Conservation (phyloP, 352 stramenopile species). For the Bremia lactucae region DNA sequence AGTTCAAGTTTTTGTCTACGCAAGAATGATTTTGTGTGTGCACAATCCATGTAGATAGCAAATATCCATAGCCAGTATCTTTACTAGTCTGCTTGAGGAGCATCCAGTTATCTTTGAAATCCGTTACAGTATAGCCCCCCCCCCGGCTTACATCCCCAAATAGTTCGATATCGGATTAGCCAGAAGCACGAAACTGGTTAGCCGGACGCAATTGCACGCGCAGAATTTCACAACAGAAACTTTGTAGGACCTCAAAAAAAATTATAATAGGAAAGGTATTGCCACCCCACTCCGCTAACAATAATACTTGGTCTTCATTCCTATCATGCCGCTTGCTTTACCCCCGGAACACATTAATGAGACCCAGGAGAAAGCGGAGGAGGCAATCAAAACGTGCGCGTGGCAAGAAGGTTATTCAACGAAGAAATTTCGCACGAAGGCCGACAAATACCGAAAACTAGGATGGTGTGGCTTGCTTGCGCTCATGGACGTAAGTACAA, state of each 20-base stretch:
- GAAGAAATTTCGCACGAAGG: background rate
- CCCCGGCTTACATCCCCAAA: too few species aligned
- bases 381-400: background rate
- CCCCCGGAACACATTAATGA: slow-evolving; percentile 7
- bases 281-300: too few species aligned
- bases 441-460: background rate
- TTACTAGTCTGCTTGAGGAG: background rate
- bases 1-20: background rate
- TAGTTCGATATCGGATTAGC: too few species aligned
- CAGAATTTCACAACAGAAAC: too few species aligned
- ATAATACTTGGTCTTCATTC: too few species aligned
- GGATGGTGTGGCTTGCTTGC: background rate
- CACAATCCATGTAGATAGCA: background rate
- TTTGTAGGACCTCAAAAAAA: too few species aligned
- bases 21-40: background rate
- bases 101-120: background rate
- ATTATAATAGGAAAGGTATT: too few species aligned
- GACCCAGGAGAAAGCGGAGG: background rate
- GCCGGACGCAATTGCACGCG: too few species aligned
- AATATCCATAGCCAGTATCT: background rate
- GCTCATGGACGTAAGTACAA: background rate
- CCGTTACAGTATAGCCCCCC: background rate
- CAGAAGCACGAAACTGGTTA: too few species aligned
- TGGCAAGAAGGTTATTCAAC: background rate
- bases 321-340: too few species aligned